Evolutionary conservation across 73 alveolate species (phyloP).

Genomic region (Effrenium voratum): DNA sequence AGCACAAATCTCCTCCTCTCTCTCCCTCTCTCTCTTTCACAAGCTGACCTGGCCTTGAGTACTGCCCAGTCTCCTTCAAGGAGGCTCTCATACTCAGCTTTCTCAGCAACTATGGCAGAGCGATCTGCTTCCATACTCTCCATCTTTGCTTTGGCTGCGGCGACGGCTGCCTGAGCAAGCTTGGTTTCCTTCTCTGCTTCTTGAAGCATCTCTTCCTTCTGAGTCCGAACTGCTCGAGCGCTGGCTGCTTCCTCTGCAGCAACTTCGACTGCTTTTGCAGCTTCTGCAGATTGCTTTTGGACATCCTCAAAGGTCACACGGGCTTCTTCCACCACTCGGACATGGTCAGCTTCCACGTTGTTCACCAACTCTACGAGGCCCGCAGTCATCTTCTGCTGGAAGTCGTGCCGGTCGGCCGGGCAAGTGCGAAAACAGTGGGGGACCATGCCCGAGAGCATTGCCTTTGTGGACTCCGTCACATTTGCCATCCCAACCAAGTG

Average conservation of each 20-base stretch:
- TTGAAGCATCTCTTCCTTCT: not conserved
- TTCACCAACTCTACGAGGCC: conserved; percentile 17
- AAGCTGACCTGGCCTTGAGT: not conserved
- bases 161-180: not conserved
- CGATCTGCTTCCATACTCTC: conserved; percentile 30
- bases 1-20: not conserved
- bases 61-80: conserved; percentile 27
- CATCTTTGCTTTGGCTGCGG: conserved; percentile 5
- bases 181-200: not conserved
- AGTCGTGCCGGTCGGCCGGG: conserved; percentile 8
- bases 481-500: conserved; percentile 17
- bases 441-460: conserved; percentile 30
- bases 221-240: not conserved
- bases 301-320: not conserved
- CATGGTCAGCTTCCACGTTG: not conserved
- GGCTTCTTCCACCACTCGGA: not conserved
- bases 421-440: not conserved
- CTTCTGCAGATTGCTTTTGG: not conserved
- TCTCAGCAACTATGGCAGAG: conserved; percentile 28
- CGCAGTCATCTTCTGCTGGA: not conserved
- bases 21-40: not conserved
- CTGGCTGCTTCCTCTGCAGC: not conserved
- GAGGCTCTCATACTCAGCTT: conserved; percentile 3
- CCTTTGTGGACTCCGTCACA: not conserved
- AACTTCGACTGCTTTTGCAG: not conserved